Percentiles rank a stretch among this genome's conserved stretches.
Evolutionary conservation across 305 asterid species (phyloP).

Genomic region (Nicotiana rustica): DNA sequence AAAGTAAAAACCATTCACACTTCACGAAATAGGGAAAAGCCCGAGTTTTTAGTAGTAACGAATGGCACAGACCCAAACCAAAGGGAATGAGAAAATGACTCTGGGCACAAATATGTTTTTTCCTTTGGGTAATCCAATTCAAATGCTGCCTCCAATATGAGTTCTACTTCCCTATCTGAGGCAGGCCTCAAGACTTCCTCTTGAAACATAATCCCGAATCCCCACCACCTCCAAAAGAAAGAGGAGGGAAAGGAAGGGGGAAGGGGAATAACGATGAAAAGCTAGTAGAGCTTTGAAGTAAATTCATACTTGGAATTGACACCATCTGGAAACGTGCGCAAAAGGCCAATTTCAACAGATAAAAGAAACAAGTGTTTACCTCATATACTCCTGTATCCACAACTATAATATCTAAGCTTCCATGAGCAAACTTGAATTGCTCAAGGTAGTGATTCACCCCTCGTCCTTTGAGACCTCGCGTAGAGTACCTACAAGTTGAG

Average conservation of each 20-base stretch:
- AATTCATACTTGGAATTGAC: background rate
- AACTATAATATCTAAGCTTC: constrained; percentile 56
- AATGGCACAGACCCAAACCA: too few species aligned
- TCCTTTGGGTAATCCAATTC: background rate
- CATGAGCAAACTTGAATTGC: constrained; percentile 47
- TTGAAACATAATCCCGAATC: background rate
- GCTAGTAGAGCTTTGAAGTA: background rate
- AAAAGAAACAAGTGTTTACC: constrained; percentile 39
- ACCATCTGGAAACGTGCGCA: background rate
- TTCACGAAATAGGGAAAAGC: too few species aligned
- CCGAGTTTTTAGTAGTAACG: too few species aligned
- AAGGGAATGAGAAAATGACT: background rate
- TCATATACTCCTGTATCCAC: constrained; percentile 59
- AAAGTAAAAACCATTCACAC: background rate
- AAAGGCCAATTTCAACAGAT: background rate
- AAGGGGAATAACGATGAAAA: background rate
- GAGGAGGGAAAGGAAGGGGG: background rate
- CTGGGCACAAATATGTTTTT: background rate
- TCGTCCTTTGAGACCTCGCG: constrained; percentile 46
- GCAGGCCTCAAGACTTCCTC: background rate
- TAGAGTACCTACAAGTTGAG: constrained; percentile 55
- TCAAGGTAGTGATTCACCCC: constrained; percentile 48
- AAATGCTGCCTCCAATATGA: background rate
- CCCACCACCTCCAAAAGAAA: background rate
- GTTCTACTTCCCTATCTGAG: background rate